These are phyloP conservation scores for Magnusiomyces fungicola DNA, from an alignment of 1,139 yeast genomes.

Conservation along the genomic window DNA sequence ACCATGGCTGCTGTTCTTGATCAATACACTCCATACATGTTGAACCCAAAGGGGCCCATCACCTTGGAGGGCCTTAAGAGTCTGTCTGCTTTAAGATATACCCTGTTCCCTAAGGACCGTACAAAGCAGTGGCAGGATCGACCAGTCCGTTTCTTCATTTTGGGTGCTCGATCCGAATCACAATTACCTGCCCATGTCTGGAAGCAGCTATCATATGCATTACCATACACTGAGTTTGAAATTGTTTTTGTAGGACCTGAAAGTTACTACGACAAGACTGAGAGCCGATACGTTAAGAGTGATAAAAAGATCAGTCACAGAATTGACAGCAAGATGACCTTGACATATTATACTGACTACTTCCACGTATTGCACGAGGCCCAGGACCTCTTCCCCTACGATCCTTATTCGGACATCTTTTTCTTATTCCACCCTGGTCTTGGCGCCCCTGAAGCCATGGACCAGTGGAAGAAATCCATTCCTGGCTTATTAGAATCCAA, in stretches of 20 bases:
- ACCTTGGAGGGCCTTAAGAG: constrained; percentile 91
- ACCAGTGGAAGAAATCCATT: constrained; percentile 74
- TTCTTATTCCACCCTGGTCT: constrained; percentile 94
- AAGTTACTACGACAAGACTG: constrained; percentile 62
- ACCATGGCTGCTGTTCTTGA: constrained; percentile 82
- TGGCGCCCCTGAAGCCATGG: constrained; percentile 72
- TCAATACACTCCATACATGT: constrained; percentile 74
- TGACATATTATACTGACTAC: constrained; percentile 80
- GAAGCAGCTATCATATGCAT: constrained; percentile 84
- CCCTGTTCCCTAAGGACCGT: constrained; percentile 69
- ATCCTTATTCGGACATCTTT: constrained; percentile 88
- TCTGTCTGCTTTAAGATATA: constrained; percentile 81
- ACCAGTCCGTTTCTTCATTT: constrained; percentile 79
- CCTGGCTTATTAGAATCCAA: constrained; percentile 86
- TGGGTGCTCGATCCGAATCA: constrained; percentile 91
- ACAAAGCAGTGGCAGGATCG: constrained; percentile 58
- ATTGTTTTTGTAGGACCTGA: constrained; percentile 94
- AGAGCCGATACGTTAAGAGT: constrained; percentile 44
- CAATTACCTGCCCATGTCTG: constrained; percentile 92
- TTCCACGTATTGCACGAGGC: constrained; percentile 86
- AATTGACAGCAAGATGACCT: constrained; percentile 65
- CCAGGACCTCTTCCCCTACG: constrained; percentile 95
- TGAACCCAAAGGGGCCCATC: constrained; percentile 79
- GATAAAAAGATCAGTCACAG: constrained; percentile 64
- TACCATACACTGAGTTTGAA: constrained; percentile 78